Percentiles rank a stretch among this genome's conserved stretches.
Evolutionary conservation across 2,329 filamentous ascomycete genomes (phyloP).

Genomic region (Fusarium sp.): DNA sequence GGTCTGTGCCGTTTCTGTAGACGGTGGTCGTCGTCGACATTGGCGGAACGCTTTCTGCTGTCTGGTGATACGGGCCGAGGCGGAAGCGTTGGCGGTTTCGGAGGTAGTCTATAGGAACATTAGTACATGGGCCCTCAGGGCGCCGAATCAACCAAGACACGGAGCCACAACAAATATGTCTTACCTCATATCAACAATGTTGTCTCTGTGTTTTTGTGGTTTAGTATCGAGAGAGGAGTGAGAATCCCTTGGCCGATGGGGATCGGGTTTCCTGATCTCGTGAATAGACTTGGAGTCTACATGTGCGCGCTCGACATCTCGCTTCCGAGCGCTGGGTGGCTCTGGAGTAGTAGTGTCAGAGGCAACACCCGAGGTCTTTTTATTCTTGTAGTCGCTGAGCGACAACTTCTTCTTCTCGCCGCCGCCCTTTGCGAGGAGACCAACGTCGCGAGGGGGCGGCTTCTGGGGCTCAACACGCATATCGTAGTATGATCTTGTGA

Average conservation of each 20-base stretch:
- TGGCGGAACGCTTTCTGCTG: slow-evolving; percentile 58
- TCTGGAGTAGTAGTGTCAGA: slow-evolving; percentile 53
- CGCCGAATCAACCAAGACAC: background rate
- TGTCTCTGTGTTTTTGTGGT: slow-evolving; percentile 45
- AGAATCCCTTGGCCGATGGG: slow-evolving; percentile 35
- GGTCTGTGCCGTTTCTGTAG: slow-evolving; percentile 59
- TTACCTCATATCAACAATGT: slow-evolving; percentile 46
- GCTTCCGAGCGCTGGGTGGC: slow-evolving; percentile 45
- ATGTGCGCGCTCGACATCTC: slow-evolving; percentile 46
- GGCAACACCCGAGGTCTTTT: slow-evolving; percentile 52
- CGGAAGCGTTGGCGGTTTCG: slow-evolving; percentile 51
- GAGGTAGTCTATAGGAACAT: slow-evolving; percentile 45
- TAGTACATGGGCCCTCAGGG: slow-evolving; percentile 18
- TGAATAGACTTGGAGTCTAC: slow-evolving; percentile 34
- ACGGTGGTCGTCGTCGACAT: slow-evolving; percentile 56
- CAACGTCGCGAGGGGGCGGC: slow-evolving; percentile 50
- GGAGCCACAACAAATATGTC: background rate
- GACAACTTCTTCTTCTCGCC: slow-evolving; percentile 67
- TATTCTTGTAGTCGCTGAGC: slow-evolving; percentile 69
- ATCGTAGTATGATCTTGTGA: slow-evolving; percentile 67
- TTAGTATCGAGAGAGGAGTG: slow-evolving; percentile 43
- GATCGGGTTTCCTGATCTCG: slow-evolving; percentile 40
- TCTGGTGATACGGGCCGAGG: slow-evolving; percentile 55
- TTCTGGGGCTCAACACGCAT: slow-evolving; percentile 64
- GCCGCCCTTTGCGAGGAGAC: slow-evolving; percentile 53